Evolutionary conservation across 1,284 basidiomycete species (phyloP).

Genomic region (Apiotrichum gamsii): DNA sequence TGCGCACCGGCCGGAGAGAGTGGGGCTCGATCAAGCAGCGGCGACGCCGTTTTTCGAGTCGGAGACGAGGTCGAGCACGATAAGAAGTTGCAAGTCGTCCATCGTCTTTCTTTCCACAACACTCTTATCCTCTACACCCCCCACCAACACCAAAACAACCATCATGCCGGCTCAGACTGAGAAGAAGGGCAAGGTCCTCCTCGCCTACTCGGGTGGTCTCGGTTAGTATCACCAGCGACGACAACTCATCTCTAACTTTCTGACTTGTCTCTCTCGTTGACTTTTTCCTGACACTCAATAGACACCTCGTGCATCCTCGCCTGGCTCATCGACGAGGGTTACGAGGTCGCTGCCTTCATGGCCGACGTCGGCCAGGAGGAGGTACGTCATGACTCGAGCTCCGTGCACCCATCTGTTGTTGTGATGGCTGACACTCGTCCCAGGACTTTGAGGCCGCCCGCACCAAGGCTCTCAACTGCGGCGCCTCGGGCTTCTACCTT

Average conservation of each 20-base stretch:
- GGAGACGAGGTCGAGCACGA: no score
- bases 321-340: slow-evolving; percentile 95
- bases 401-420: no score
- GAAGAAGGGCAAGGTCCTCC: slow-evolving; percentile 48
- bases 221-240: slow-evolving; percentile 56
- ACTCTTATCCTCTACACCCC: background rate
- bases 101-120: background rate
- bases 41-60: no score
- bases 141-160: background rate
- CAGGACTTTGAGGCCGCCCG: slow-evolving; percentile 93
- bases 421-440: background rate
- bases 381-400: slow-evolving; percentile 48
- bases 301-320: slow-evolving; percentile 95
- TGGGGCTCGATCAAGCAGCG: no score
- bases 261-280: background rate
- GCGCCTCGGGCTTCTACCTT: slow-evolving; percentile 91
- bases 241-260: no score
- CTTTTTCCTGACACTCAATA: slow-evolving; percentile 47
- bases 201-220: slow-evolving; percentile 94
- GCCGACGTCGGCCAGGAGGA: slow-evolving; percentile 98
- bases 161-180: slow-evolving; percentile 26
- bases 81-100: no score
- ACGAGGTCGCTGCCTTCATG: slow-evolving; percentile 98
- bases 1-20: no score
- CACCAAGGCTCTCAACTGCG: slow-evolving; percentile 83